Evolutionary conservation across 495 filamentous ascomycete species (phyloP), one percentile per base, ranked within the genome.

Genomic region (Penicillium manginii): DNA sequence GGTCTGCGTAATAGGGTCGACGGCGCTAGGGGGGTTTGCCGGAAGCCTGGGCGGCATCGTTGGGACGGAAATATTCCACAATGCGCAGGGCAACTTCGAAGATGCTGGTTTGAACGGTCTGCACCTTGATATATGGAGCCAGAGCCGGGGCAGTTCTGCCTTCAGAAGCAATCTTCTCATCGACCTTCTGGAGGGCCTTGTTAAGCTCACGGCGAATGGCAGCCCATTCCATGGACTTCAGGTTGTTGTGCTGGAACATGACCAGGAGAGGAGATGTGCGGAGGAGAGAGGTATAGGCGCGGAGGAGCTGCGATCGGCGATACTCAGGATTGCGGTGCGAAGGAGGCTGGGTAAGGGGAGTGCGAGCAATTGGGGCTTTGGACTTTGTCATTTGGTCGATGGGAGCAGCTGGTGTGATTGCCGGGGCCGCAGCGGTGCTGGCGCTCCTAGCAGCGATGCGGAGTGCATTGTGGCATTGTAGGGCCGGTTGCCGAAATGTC

Each of bases 171-270:
- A 77, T 79, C 60, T 82, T 72, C 45, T 82, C 77, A 64, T 91
- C 88, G 2, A 91, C 84, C 51, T 87, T 90, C 22, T 72, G 67
- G 15, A 98, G 71, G 1, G 91, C 92, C 6, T 74, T 74, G 21
- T 73, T 70, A 18, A 98, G 77, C 75, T 98, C 96, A 54, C 94
- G 87, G 53, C 94, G 83, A 55, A 98, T 84, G 12, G 87, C 86
- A 29, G 86, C 81, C 93, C 92, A 97, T 83, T 98, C 94, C 40
- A 81, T 78, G 4, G 92, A 86, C 52, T 88, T 89, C 51, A 98
- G 79, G 73, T 97, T 98, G 82, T 93, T 96, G 82, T 98, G 94
- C 75, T 98, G 93, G 82, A 98, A 93, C 65, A 98, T 79, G 57
- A 98, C 83, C 67, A 96, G 88, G 22, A 98, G 75, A 46, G 94